Percentiles rank a stretch among this genome's conserved stretches.
Evolutionary conservation across 306 rosid species (phyloP).

Genomic region (Acacia acuminata): DNA sequence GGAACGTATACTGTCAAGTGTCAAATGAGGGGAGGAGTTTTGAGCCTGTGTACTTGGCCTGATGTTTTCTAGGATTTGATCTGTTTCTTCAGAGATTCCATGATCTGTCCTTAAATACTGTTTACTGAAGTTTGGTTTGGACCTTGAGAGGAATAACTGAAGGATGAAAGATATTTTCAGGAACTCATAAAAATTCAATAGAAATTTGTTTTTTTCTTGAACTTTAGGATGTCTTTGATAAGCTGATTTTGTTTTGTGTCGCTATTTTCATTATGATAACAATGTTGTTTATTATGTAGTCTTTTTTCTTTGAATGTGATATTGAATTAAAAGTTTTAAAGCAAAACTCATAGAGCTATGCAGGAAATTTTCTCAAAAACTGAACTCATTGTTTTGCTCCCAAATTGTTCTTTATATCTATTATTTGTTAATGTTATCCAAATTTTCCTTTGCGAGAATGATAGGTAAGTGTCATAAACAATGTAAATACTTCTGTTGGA

Average conservation of each 20-base stretch:
- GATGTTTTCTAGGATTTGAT: background rate
- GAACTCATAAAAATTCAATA: background rate
- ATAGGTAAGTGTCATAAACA: slow-evolving; percentile 83
- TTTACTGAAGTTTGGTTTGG: slow-evolving; percentile 1
- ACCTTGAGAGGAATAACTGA: background rate
- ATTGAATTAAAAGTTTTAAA: background rate
- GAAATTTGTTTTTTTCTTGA: background rate
- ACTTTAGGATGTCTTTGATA: background rate
- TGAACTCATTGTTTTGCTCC: slow-evolving; percentile 20
- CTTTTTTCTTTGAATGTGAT: background rate
- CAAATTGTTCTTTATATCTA: background rate
- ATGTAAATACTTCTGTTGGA: slow-evolving; percentile 87
- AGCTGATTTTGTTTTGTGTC: background rate
- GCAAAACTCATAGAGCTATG: background rate
- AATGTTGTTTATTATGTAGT: background rate
- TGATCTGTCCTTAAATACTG: background rate
- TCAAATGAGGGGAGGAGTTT: background rate
- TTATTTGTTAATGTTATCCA: background rate
- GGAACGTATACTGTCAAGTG: background rate
- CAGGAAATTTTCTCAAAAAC: background rate
- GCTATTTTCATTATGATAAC: background rate
- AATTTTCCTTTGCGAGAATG: slow-evolving; percentile 25
- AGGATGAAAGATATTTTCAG: background rate
- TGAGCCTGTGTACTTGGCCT: background rate
- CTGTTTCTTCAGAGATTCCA: background rate